These are phyloP conservation scores for Pseudocercospora eumusae DNA, from an alignment of 2,329 filamentous ascomycete species.

Conservation along the genomic window DNA sequence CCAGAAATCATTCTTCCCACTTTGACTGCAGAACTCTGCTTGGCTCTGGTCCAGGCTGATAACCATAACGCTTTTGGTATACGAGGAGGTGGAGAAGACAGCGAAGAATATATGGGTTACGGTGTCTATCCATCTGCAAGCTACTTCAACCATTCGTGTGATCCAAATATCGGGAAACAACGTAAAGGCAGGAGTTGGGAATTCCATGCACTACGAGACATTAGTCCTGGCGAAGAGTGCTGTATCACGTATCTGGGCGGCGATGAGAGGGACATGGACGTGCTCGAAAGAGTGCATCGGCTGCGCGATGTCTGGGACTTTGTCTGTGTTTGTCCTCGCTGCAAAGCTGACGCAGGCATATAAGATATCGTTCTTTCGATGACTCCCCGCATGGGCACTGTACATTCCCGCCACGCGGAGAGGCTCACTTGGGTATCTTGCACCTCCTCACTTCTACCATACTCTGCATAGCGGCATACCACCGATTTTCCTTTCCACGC, in stretches of 20 bases:
- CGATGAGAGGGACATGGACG: conserved; percentile 46
- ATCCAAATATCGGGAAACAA: conserved; percentile 47
- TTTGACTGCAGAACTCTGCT: conserved; percentile 41
- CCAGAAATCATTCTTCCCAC: conserved; percentile 41
- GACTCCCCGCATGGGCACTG: not conserved
- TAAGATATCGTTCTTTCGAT: not conserved
- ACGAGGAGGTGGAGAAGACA: conserved; percentile 40
- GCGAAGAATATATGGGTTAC: conserved; percentile 53
- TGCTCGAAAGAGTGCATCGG: conserved; percentile 41
- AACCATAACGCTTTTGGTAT: conserved; percentile 54
- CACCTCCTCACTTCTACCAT: conserved; percentile 38
- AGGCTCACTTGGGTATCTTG: not conserved
- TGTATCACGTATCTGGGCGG: conserved; percentile 54
- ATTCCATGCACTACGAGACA: conserved; percentile 43
- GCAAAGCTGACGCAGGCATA: conserved; percentile 28
- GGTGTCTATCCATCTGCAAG: conserved; percentile 50
- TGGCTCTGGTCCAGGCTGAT: conserved; percentile 43
- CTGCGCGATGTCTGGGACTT: conserved; percentile 50
- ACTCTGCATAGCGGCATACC: conserved; percentile 76
- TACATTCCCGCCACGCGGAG: not conserved
- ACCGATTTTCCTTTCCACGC: conserved; percentile 76
- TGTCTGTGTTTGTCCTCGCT: conserved; percentile 47
- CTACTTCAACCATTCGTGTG: conserved; percentile 54
- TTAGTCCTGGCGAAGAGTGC: conserved; percentile 46
- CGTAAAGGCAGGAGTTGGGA: conserved; percentile 46